Evolutionary conservation across 2,329 filamentous ascomycete genomes (phyloP).

Genomic region (Annulohypoxylon truncatum): DNA sequence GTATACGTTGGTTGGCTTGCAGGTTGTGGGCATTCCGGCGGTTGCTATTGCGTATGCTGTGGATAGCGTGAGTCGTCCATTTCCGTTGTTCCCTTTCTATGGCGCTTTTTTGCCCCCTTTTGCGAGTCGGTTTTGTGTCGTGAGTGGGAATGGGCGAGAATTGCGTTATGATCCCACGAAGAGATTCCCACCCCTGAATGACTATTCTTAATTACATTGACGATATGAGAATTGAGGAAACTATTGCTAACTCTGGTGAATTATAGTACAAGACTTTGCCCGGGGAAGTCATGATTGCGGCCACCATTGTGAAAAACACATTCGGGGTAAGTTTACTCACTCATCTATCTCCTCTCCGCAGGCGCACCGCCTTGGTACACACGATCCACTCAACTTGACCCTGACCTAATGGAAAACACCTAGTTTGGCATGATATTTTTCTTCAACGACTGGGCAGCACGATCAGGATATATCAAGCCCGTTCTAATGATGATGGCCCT

Average conservation of each 20-base stretch:
- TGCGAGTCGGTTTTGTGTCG: no score
- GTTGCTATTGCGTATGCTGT: conserved; percentile 69
- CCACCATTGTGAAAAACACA: conserved; percentile 72
- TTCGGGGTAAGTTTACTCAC: conserved; percentile 51
- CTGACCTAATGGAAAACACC: neutral
- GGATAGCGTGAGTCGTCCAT: conserved; percentile 54
- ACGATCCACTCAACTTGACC: neutral
- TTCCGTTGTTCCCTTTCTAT: neutral
- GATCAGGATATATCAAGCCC: conserved; percentile 44
- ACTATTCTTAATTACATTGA: neutral
- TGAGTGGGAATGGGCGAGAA: no score
- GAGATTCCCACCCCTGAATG: neutral
- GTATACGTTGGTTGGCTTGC: conserved; percentile 52
- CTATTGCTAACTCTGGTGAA: conserved; percentile 1
- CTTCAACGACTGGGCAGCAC: conserved; percentile 47
- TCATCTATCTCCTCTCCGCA: neutral
- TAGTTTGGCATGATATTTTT: conserved; percentile 51
- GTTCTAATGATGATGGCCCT: conserved; percentile 47
- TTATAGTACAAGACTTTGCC: conserved; percentile 68
- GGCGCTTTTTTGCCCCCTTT: neutral
- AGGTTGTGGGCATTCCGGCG: conserved; percentile 63
- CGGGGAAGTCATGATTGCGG: conserved; percentile 69
- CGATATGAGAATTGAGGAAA: neutral
- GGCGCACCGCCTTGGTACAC: neutral
- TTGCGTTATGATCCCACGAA: neutral